These are phyloP conservation scores for Salvia hispanica DNA, from an alignment of 257 asterid genomes.

Conservation along the genomic window DNA sequence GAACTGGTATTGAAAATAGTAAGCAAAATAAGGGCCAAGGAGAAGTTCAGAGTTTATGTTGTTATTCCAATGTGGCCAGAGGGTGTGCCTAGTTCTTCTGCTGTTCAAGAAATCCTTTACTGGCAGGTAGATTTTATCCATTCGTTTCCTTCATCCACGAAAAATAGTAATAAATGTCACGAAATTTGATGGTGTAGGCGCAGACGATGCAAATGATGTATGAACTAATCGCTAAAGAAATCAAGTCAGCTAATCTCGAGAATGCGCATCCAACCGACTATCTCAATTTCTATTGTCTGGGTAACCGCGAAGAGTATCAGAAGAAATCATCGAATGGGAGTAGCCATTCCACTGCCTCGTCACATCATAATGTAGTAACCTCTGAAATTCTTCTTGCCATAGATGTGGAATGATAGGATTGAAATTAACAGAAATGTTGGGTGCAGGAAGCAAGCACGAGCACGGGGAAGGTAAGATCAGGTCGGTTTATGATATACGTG, in stretches of 20 bases:
- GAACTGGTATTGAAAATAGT: slow-evolving; percentile 54
- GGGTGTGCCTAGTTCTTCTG: slow-evolving; percentile 51
- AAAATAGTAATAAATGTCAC: too few relatives aligned
- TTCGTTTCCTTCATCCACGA: not conserved
- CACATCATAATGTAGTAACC: slow-evolving; percentile 46
- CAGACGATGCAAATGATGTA: slow-evolving; percentile 75
- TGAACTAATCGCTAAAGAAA: slow-evolving; percentile 47
- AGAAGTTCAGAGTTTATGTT: slow-evolving; percentile 53
- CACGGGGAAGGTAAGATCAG: slow-evolving; percentile 26
- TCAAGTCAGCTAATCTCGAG: slow-evolving; percentile 39
- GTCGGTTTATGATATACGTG: slow-evolving; percentile 64
- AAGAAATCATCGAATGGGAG: slow-evolving; percentile 24
- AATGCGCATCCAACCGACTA: slow-evolving; percentile 56
- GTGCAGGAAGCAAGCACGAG: slow-evolving; percentile 41
- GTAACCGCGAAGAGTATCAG: slow-evolving; percentile 48
- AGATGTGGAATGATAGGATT: too few relatives aligned
- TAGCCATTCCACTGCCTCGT: not conserved
- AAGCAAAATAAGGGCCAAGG: slow-evolving; percentile 48
- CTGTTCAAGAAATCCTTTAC: slow-evolving; percentile 57
- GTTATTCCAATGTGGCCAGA: slow-evolving; percentile 72
- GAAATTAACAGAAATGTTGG: too few relatives aligned
- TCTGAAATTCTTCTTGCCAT: too few relatives aligned
- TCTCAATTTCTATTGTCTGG: slow-evolving; percentile 63
- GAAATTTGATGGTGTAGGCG: slow-evolving; percentile 40
- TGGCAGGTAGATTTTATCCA: slow-evolving; percentile 47